phyloP scores from a whole-genome alignment of 495 filamentous ascomycete species.

The Cenococcum geophilum region DNA sequence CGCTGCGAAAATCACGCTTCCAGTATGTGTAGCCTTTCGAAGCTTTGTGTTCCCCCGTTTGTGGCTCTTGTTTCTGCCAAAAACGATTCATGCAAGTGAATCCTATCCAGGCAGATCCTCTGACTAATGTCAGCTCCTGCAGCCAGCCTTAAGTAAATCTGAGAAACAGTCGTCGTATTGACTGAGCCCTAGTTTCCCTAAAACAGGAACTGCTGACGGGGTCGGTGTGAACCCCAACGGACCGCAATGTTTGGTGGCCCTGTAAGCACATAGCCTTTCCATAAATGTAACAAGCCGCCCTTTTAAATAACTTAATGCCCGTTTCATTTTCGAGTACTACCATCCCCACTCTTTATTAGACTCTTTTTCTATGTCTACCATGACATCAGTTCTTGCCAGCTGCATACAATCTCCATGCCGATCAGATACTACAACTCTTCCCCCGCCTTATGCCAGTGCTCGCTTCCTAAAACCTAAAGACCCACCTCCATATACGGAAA shows the following conservation, averaged over 20 bases:
- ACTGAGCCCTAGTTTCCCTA: not conserved
- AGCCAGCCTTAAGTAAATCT: not conserved
- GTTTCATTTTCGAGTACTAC: slow-evolving; percentile 1
- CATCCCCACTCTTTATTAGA: not conserved
- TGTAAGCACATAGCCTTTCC: slow-evolving; percentile 3
- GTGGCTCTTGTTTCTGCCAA: not conserved
- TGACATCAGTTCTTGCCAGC: not conserved
- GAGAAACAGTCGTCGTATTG: not conserved
- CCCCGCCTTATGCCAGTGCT: slow-evolving; percentile 1
- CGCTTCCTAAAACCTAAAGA: slow-evolving; percentile 2
- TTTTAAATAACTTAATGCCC: not conserved
- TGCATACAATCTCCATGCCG: slow-evolving; percentile 1
- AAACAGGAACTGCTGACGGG: not conserved
- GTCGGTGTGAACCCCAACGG: not conserved
- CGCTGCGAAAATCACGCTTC: not conserved
- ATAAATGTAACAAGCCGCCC: slow-evolving; percentile 2
- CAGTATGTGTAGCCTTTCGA: slow-evolving; percentile 3
- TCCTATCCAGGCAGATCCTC: not conserved
- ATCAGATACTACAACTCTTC: not conserved
- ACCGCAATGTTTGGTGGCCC: slow-evolving; percentile 7
- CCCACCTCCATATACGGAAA: slow-evolving; percentile 16
- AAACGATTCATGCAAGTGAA: not conserved
- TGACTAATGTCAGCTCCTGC: slow-evolving; percentile 2
- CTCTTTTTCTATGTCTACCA: not conserved
- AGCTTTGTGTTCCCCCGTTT: not conserved